Evolutionary conservation across 2,329 filamentous ascomycete species (phyloP).

Genomic region (Paecilomyces dactylethromorphus): DNA sequence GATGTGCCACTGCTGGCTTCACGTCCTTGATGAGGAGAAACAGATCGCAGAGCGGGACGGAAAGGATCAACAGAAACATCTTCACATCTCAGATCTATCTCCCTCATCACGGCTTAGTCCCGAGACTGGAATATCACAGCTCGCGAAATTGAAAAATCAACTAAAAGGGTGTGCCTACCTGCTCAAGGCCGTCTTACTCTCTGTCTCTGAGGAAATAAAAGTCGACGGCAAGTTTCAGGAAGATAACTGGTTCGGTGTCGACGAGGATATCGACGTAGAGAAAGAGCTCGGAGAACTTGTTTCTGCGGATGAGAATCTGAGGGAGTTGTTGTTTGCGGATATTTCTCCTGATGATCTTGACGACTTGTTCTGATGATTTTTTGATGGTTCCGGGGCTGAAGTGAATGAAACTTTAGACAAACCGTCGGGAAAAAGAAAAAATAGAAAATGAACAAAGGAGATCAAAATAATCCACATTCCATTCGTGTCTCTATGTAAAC

Average conservation of each 20-base stretch:
- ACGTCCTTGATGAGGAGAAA: conserved; percentile 36
- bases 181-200: conserved; percentile 22
- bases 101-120: background rate
- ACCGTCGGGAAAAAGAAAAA: too few species aligned
- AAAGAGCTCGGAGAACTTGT: conserved; percentile 28
- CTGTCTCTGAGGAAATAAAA: background rate
- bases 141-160: conserved; percentile 18
- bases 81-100: background rate
- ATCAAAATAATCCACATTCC: too few species aligned
- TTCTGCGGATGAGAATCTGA: conserved; percentile 26
- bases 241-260: conserved; percentile 15
- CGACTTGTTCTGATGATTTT: conserved; percentile 6
- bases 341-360: conserved; percentile 12
- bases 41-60: conserved; percentile 5
- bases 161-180: conserved; percentile 20
- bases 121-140: background rate
- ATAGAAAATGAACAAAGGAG: too few species aligned
- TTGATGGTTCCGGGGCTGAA: too few species aligned
- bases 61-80: background rate
- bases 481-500: background rate
- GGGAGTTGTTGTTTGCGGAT: conserved; percentile 17
- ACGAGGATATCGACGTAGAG: conserved; percentile 24
- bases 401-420: too few species aligned
- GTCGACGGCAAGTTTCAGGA: conserved; percentile 1
- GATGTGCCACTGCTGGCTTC: conserved; percentile 58